Conservation (phyloP, 2,329 filamentous ascomycete genomes). For the Thielaviopsis populi region DNA sequence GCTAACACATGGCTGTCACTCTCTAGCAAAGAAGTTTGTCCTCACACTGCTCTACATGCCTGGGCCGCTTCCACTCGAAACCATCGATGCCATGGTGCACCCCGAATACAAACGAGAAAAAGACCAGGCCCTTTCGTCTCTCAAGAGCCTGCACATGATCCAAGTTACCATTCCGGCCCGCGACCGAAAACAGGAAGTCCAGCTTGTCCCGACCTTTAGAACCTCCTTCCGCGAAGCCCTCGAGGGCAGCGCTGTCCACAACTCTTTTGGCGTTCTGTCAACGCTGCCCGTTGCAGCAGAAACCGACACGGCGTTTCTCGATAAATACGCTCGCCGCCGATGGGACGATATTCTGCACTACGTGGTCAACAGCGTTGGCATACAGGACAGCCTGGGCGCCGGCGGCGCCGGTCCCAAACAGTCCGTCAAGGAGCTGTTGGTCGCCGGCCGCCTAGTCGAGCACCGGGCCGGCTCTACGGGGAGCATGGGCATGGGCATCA, state of each 20-base stretch:
- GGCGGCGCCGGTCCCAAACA: constrained; percentile 44
- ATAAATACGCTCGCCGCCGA: constrained; percentile 70
- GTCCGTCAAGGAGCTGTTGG: constrained; percentile 71
- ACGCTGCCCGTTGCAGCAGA: constrained; percentile 44
- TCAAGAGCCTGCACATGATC: constrained; percentile 78
- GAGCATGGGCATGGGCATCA: constrained; percentile 63
- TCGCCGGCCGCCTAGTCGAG: constrained; percentile 68
- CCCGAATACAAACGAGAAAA: constrained; percentile 43
- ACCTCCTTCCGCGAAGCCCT: constrained; percentile 72
- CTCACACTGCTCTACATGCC: constrained; percentile 92
- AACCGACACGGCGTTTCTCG: constrained; percentile 58
- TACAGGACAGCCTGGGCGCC: constrained; percentile 28
- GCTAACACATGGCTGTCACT: background rate
- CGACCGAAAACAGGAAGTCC: constrained; percentile 53
- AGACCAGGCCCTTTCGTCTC: constrained; percentile 67
- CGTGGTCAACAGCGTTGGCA: constrained; percentile 66
- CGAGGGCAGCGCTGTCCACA: constrained; percentile 69
- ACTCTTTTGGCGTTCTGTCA: constrained; percentile 82
- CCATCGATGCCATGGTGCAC: constrained; percentile 77
- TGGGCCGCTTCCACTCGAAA: constrained; percentile 57
- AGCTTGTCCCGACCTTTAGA: constrained; percentile 68
- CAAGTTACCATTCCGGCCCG: constrained; percentile 45
- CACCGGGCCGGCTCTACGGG: constrained; percentile 28
- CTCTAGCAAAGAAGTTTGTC: constrained; percentile 75
- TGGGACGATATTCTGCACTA: constrained; percentile 97